Evolutionary conservation across 805 yeast species (phyloP), one percentile per base, ranked within the genome.

Genomic region (Tetrapisispora phaffii): DNA sequence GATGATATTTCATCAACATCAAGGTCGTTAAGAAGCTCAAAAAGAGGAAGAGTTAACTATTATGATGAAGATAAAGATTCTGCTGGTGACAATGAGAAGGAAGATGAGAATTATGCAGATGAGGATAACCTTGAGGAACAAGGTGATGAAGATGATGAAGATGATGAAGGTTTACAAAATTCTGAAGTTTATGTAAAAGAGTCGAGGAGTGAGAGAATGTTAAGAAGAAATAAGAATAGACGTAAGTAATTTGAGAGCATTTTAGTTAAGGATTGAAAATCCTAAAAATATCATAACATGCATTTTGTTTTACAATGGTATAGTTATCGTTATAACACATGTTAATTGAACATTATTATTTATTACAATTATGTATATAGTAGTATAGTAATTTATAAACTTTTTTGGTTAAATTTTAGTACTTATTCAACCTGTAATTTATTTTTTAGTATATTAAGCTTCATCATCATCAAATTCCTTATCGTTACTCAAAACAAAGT

Each of bases 401-500:
- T 32, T 26, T 9, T 32, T 32, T n/a, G 10, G 13, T 6, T 28
- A 28, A 28, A 28, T 28, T 28, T 28, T n/a, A 28, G 13, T 28
- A 28, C 12, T 28, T 28, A n/a, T 28, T n/a, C 12, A 4, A 12
- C 13, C 13, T 9, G 6, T 6, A 6, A 28, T 12, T 41, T 12
- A 16, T 33, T 34, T 2, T 34, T 26, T 19, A 4, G 10, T 15
- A 10, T 51, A 46, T 28, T 71, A 73, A 23, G 70, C 73, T 28
- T 70, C 75, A 28, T 59, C 69, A 21, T 60, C 67, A 19, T 56
- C 59, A 16, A 70, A 74, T 9, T 44, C 50, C 12, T 50, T 51
- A 21, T 50, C 45, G 36, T 57, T 63, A 35, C 55, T 60, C 48
- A 71, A 57, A 34, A 71, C 70, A 56, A 82, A 74, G 58, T 86